Conservation (phyloP, 2,329 filamentous ascomycete species). For the Neoscytalidium dimidiatum region DNA sequence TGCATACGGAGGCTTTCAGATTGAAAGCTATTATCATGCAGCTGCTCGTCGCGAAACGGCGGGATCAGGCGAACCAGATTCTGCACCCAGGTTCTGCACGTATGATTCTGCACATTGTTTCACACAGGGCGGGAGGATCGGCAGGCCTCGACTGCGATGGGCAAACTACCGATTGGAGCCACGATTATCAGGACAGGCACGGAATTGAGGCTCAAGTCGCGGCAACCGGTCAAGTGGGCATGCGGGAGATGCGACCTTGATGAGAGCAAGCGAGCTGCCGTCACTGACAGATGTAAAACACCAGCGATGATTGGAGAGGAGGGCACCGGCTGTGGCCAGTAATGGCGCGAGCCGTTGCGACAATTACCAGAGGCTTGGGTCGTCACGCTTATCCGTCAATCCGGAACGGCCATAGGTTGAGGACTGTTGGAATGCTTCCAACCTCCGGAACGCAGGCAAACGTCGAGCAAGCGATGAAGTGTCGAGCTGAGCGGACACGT, state of each 20-base stretch:
- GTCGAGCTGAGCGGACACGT: not conserved
- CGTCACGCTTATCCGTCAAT: constrained; percentile 15
- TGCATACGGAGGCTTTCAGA: too few species aligned
- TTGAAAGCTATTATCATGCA: too few species aligned
- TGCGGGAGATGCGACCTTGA: not conserved
- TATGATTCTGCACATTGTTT: not conserved
- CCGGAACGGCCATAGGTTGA: constrained; percentile 7
- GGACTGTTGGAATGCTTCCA: not conserved
- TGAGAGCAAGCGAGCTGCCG: not conserved
- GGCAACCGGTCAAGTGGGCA: not conserved
- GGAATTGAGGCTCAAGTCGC: not conserved
- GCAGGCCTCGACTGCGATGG: not conserved
- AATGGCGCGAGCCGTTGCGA: not conserved
- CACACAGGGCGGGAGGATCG: not conserved
- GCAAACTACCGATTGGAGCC: constrained; percentile 1
- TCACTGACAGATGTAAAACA: not conserved
- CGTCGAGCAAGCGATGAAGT: not conserved
- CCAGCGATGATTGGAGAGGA: not conserved
- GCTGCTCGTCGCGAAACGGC: too few species aligned
- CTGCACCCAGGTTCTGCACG: not conserved
- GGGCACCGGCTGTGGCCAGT: not conserved
- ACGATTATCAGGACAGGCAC: constrained; percentile 4
- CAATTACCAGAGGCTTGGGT: constrained; percentile 1
- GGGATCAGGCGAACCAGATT: not conserved
- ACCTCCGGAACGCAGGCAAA: not conserved